phyloP scores from a whole-genome alignment of 495 filamentous ascomycete genomes.

The Cairneyella variabilis region DNA sequence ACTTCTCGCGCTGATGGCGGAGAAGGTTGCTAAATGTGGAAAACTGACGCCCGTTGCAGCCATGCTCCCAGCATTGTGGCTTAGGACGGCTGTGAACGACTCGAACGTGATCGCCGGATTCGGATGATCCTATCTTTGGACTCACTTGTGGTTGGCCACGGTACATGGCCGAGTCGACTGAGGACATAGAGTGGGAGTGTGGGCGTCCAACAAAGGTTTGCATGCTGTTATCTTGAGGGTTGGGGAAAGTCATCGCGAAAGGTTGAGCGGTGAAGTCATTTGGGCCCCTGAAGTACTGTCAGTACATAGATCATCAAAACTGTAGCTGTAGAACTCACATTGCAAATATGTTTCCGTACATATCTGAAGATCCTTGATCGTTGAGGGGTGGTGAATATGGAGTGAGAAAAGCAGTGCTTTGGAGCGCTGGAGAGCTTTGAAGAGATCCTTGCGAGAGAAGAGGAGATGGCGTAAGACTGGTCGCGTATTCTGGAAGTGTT shows the following conservation, averaged over 20 bases:
- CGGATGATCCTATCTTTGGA: conserved; percentile 18
- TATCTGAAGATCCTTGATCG: conserved; percentile 15
- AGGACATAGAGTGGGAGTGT: conserved; percentile 24
- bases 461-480: conserved; percentile 23
- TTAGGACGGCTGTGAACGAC: conserved; percentile 75
- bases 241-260: conserved; percentile 19
- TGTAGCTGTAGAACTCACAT: conserved; percentile 17
- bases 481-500: conserved; percentile 20
- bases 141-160: conserved; percentile 7
- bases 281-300: conserved; percentile 13
- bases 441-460: conserved; percentile 21
- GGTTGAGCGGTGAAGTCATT: conserved; percentile 20
- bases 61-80: conserved; percentile 94
- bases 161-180: conserved; percentile 21
- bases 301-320: neutral
- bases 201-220: conserved; percentile 17
- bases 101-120: conserved; percentile 49
- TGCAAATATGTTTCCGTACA: conserved; percentile 22
- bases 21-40: conserved; percentile 94
- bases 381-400: conserved; percentile 13
- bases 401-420: conserved; percentile 17
- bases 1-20: conserved; percentile 90
- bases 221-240: conserved; percentile 7
- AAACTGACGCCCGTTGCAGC: conserved; percentile 90
- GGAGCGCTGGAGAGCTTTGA: conserved; percentile 20